Base-by-base conservation (phyloP, 805 yeast genomes). In the Yarrowia sp. region DNA sequence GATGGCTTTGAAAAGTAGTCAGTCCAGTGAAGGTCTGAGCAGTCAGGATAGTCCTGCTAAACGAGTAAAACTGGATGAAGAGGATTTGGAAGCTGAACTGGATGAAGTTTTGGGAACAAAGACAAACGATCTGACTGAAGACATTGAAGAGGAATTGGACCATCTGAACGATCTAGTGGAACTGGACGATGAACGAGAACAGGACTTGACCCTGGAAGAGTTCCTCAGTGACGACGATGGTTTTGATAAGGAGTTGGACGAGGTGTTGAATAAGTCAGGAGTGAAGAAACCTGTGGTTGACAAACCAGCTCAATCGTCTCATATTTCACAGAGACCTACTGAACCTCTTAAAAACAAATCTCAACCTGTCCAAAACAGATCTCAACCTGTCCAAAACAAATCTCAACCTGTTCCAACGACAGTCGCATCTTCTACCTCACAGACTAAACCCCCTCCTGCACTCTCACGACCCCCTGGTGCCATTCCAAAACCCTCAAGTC, bases 161-260 rank as follows among this genome's bases (percentile, higher is more conserved):
- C 59, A 35, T 24, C 11, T 51, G 19, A 43, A 51, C 5, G 61
- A 54, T 26, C 6, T 35, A 14, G 35, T 54, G 8, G 61, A 54
- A 26, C 32, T 54, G 24, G 61, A 54, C 26, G 46, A 38, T 11
- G 61, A 54, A 17, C 12, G 35, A 8, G 61, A 54, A 22, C 33
- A 24, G 8, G 61, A 54, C 26, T 6, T 54, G 46, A 54, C 46
- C 2, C 10, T 54, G 61, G 61, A 54, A n/a, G 61, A 54, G 61
- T 35, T 51, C n/a, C 35, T 54, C 17, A 6, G 30, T 4, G 61
- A 54, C 3, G 61, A 54, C 3, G 58, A 51, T 22, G 61, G n/a
- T 24, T 38, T 54, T 5, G 61, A 54, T 2, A 12, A 28, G 17
- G 61, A 36, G 17, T 10, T 54, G 46, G 46, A 54, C 9, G 12